Evolutionary conservation across 495 filamentous ascomycete genomes (phyloP), one percentile per base, ranked within the genome.

Genomic region (Penicillium simplicissimum): DNA sequence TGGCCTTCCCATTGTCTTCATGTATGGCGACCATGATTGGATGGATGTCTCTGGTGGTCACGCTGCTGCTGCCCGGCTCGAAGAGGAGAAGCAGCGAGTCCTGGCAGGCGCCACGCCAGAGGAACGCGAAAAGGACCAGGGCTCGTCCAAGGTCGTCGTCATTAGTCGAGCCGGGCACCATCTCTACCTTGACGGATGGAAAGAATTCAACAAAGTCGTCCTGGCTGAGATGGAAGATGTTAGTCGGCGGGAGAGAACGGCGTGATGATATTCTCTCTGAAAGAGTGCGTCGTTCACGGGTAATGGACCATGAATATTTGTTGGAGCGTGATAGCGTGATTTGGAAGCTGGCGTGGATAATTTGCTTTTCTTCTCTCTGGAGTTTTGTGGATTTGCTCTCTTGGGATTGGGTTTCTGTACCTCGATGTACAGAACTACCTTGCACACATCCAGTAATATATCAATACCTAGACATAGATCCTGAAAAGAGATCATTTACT

Each of bases 1-100:
- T 3, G 94, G 93, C 4, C 79, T 92, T 55, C 95, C 95, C 0
- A 80, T 97, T 34, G 84, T 97, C 11, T 84, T 98, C 67, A 90
- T 97, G 88, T 98, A 98, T 68, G 95, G 95, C 57, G 92, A 96
- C 67, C 85, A 93, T 67, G 95, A 98, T 79, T 98, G 95, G 95
- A 98, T 98, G 95, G 96, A 98, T 66, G 85, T 94, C 13, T 84
- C 84, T 0, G 96, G 94, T 15, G 95, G 95, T 1, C 88, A 84
- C 61, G 92, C 90, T 0, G 87, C 93, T 0, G 84, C 89, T 67
- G 82, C 91, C 75, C 95, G 91, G 77, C 81, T 97, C 14, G 85
- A 88, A 61, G 84, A 90, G 61, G 85, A 88, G 61, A 84, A 83
- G 60, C 76, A 74, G 21, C 81, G 82, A 55, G 78, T 81, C 1